Evolutionary conservation across 257 asterid genomes (phyloP).

Genomic region (Solanum chmielewskii): DNA sequence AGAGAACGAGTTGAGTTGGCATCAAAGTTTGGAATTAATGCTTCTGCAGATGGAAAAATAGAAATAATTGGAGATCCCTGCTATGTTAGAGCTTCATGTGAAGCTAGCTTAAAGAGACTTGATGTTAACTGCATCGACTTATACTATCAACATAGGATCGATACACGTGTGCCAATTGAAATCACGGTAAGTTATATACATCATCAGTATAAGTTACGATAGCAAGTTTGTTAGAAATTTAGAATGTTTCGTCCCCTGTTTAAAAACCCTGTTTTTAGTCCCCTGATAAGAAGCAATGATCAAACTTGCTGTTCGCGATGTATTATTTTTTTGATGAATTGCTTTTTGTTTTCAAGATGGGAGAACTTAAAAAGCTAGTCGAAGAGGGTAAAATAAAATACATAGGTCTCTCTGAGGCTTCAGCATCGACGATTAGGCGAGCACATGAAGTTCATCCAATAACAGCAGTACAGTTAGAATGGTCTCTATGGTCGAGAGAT

Average conservation of each 20-base stretch:
- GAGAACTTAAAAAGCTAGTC: conserved; percentile 11
- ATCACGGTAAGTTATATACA: conserved; percentile 15
- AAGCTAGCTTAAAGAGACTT: conserved; percentile 35
- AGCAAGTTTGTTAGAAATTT: too few relatives aligned
- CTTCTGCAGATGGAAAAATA: neutral
- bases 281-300: neutral
- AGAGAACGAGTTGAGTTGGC: conserved; percentile 30
- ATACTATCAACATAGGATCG: conserved; percentile 30
- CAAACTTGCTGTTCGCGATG: neutral
- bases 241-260: neutral
- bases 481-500: conserved; percentile 22
- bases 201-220: too few relatives aligned
- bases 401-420: conserved; percentile 18
- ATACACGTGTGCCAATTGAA: conserved; percentile 29
- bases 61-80: conserved; percentile 24
- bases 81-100: conserved; percentile 26
- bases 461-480: conserved; percentile 20
- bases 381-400: conserved; percentile 15
- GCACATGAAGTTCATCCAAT: conserved; percentile 28
- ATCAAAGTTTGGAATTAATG: conserved; percentile 20
- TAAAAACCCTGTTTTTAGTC: neutral
- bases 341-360: neutral
- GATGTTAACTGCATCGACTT: conserved; percentile 25
- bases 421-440: conserved; percentile 18
- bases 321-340: neutral